Evolutionary conservation across 805 yeast genomes (phyloP).

Genomic region (Saccharomycopsis sp.): DNA sequence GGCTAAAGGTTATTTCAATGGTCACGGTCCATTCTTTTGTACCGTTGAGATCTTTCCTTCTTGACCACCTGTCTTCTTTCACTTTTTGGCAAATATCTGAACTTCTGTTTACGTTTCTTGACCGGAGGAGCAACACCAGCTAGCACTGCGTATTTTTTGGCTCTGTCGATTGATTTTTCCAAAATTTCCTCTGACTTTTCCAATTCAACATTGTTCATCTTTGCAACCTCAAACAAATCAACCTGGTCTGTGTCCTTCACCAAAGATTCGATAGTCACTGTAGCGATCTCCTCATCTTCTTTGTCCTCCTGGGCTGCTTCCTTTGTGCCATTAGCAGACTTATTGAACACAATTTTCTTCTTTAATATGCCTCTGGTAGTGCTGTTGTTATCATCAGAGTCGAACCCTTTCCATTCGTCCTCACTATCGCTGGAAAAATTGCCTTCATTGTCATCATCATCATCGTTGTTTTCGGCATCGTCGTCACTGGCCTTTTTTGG

Average conservation of each 20-base stretch:
- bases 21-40: constrained; percentile 4
- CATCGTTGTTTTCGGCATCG: constrained; percentile 12
- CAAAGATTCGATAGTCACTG: constrained; percentile 42
- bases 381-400: constrained; percentile 25
- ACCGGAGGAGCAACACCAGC: constrained; percentile 21
- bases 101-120: constrained; percentile 61
- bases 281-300: constrained; percentile 13
- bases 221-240: constrained; percentile 55
- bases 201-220: constrained; percentile 65
- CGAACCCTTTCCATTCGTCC: constrained; percentile 37
- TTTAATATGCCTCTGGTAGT: constrained; percentile 21
- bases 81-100: constrained; percentile 74
- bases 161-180: constrained; percentile 67
- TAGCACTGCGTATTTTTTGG: constrained; percentile 51
- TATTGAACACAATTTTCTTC: constrained; percentile 17
- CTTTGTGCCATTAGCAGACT: constrained; percentile 5
- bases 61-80: constrained; percentile 63
- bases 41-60: constrained; percentile 34
- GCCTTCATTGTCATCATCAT: constrained; percentile 20
- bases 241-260: constrained; percentile 40
- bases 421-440: constrained; percentile 18
- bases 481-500: constrained; percentile 23
- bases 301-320: constrained; percentile 27
- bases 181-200: constrained; percentile 61
- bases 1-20: too few species aligned